These are phyloP conservation scores for Meira miltonrushii DNA, from an alignment of 1,284 basidiomycete species.

Conservation along the genomic window DNA sequence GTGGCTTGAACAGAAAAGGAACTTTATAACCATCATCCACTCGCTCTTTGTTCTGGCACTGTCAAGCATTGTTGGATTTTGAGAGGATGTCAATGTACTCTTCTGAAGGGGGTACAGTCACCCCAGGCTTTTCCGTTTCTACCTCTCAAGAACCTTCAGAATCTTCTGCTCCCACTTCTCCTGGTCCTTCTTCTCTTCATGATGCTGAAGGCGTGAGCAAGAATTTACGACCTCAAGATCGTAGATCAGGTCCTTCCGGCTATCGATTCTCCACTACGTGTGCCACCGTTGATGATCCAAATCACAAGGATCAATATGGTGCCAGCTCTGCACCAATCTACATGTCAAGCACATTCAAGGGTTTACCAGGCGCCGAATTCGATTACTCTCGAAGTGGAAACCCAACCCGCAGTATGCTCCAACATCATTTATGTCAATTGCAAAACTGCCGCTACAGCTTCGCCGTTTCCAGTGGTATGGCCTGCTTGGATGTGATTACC, in stretches of 20 bases:
- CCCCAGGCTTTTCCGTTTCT: not conserved
- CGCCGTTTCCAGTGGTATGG: constrained; percentile 94
- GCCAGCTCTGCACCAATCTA: constrained; percentile 93
- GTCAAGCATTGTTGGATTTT: no score
- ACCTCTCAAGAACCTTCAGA: constrained; percentile 1
- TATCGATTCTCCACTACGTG: constrained; percentile 69
- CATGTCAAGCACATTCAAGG: constrained; percentile 97
- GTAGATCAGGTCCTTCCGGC: constrained; percentile 7
- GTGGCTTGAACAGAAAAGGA: no score
- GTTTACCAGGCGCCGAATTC: constrained; percentile 72
- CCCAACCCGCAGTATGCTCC: constrained; percentile 67
- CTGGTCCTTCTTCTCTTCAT: constrained; percentile 5
- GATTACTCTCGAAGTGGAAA: constrained; percentile 96
- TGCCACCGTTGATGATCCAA: constrained; percentile 78
- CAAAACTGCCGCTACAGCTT: constrained; percentile 66
- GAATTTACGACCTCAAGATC: constrained; percentile 9
- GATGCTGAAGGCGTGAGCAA: not conserved
- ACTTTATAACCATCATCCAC: no score
- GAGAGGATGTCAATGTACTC: not conserved
- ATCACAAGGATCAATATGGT: constrained; percentile 91
- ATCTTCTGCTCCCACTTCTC: constrained; percentile 7
- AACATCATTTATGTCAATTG: constrained; percentile 48
- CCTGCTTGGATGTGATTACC: constrained; percentile 89
- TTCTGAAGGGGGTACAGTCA: constrained; percentile 2
- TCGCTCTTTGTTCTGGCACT: no score